Base-by-base conservation (phyloP, 371 early-diverging fungal genomes). In the Neoconidiobolus thromboides region DNA sequence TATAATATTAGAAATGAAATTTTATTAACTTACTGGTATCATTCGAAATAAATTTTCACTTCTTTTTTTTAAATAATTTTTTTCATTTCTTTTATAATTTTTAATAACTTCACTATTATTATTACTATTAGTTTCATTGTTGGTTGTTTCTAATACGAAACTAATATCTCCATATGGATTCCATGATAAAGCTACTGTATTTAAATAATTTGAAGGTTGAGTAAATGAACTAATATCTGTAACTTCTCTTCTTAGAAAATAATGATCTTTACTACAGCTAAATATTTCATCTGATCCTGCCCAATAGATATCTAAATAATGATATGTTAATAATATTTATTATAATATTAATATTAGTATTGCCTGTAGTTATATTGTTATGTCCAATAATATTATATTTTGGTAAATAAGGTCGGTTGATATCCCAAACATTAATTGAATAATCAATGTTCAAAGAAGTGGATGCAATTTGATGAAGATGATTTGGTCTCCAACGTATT, bases 211-310 rank as follows among this genome's bases (percentile, higher is more conserved):
- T 7, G 52, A 51, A 5, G 52, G 14, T 44, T 9, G 58, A 12
- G 7, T 26, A 3, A 43, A 44, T 26, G 75, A 70, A 26, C 26
- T 26, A 26, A 26, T 26, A 26, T 26, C 26, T 26, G 26, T 26
- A 26, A 26, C 26, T 26, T 26, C 26, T 60, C 72, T 84, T 57
- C 71, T 74, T 60, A 72, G 75, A 62, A 87, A 82, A 61, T 52
- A 75, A 60, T 82, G 77, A 63, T 92, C 91, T 62, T 88, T 90
- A 2, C 86, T 82, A n/a, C 79, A 80, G 0, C 85, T 77, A 67
- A 83, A 80, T 1, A 92, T 48, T 0, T 75, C 78, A 61, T 79
- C 71, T 1, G 77, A 48, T 60, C 81, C 77, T 2, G 63, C 65
- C 89, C 90, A 91, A 14, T 80, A 64, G 58, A 90, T 78, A 0